Conservation (phyloP, 768 basidiomycete species). For the Austroboletus festivus region DNA sequence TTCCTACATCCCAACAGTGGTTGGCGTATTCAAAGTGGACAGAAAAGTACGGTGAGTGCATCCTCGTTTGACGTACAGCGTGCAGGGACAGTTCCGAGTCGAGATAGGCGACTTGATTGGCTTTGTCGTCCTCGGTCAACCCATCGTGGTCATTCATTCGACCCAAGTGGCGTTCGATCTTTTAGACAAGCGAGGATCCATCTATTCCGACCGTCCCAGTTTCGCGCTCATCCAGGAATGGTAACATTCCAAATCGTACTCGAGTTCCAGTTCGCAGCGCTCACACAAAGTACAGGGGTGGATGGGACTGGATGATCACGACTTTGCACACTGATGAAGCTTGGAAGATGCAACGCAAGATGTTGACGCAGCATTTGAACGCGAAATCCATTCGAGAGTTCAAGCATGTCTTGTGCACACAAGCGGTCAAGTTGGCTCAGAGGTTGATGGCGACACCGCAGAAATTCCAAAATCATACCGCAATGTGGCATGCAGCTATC, state of each 20-base stretch:
- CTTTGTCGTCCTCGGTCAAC: constrained; percentile 4
- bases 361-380: neutral
- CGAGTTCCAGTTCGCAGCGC: neutral
- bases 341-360: constrained; percentile 6
- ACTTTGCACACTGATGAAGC: neutral
- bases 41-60: neutral
- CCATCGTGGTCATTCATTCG: constrained; percentile 3
- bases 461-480: constrained; percentile 2
- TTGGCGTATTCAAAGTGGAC: constrained; percentile 5
- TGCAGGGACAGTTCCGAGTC: neutral
- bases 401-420: neutral
- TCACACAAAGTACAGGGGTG: constrained; percentile 1
- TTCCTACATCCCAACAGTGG: constrained; percentile 1
- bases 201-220: constrained; percentile 5
- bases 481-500: neutral
- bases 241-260: neutral
- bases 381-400: neutral
- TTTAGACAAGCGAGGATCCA: constrained; percentile 3
- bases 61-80: neutral
- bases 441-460: neutral
- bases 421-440: neutral
- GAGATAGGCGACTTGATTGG: constrained; percentile 1
- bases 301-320: constrained; percentile 8
- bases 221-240: constrained; percentile 4
- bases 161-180: constrained; percentile 1